Evolutionary conservation across 352 stramenopile genomes (phyloP), one percentile per base, ranked within the genome.

Genomic region (Blastocystis sp.): DNA sequence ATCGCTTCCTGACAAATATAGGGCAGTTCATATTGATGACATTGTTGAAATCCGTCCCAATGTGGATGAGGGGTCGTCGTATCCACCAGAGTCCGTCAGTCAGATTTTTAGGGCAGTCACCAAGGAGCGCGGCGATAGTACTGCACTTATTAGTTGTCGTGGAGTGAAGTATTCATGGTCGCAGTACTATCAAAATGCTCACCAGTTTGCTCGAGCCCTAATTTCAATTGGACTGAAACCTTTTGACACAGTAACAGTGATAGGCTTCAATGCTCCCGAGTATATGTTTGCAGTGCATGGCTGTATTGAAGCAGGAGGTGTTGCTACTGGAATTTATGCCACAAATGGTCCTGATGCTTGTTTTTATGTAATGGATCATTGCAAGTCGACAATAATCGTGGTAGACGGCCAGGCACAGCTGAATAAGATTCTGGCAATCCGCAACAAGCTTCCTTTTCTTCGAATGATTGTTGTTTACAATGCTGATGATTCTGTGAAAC

Each of bases 211-310:
- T 90, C 96, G 95, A 91, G 91, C 90, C 62, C 91, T 96, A 54
- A 39, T 96, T 54, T 90, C 93, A 73, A 55, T 95, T 18, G 93
- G 93, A 2, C 73, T 96, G 0, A 90, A 94, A 55, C 93, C 90
- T 54, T 95, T 94, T 90, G 91, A 95, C 68, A 92, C 91, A 76
- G 93, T 97, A 59, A 94, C 92, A 88, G 95, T 97, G 90, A 95
- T 96, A 66, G 94, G 94, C 56, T 96, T 96, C 91, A 97, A 96
- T 92, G 92, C 93, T 66, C 93, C 93, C 4, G 93, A 97, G 77
- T 97, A 94, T 93, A 89, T 92, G 63, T 94, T 96, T 73, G 90
- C 94, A 18, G 92, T 96, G 76, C 41, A 96, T 7, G 93, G 93
- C 53, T 92, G 93, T 50, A 97, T 97, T 90, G 93, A 96, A 79